Percentiles rank a stretch among this genome's conserved stretches.
These are phyloP conservation scores for Hypoxylon sp. DNA, from an alignment of 2,329 filamentous ascomycete species.

Conservation along the genomic window DNA sequence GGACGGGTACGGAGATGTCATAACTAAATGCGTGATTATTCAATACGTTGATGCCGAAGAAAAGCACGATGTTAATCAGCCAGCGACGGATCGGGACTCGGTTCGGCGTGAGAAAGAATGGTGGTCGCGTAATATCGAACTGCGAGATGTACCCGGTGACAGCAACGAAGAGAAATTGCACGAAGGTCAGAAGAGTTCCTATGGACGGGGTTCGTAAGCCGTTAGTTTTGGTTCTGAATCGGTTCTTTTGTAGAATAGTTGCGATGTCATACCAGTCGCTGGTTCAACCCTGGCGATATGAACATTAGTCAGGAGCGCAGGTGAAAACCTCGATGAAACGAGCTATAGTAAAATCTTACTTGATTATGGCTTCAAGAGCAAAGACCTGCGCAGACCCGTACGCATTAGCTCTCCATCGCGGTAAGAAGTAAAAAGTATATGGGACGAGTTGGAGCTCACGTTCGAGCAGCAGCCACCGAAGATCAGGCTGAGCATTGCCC, in stretches of 20 bases:
- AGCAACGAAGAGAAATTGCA: constrained; percentile 86
- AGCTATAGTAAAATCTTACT: constrained; percentile 69
- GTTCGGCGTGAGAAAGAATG: constrained; percentile 78
- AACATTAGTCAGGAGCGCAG: constrained; percentile 35
- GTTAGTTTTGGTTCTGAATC: constrained; percentile 10
- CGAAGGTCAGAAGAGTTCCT: constrained; percentile 88
- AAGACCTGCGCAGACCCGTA: constrained; percentile 73
- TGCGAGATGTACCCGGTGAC: constrained; percentile 79
- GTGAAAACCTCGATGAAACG: constrained; percentile 20
- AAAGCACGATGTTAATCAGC: constrained; percentile 87
- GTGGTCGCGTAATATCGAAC: constrained; percentile 71
- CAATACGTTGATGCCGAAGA: constrained; percentile 91
- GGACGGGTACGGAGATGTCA: constrained; percentile 92
- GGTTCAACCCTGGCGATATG: constrained; percentile 73
- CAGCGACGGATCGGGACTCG: constrained; percentile 85
- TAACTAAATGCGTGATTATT: constrained; percentile 99
- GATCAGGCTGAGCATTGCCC: constrained; percentile 81
- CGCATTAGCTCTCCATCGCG: constrained; percentile 26
- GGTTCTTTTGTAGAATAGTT: constrained; percentile 14
- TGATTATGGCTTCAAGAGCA: constrained; percentile 92
- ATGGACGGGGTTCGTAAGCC: constrained; percentile 24
- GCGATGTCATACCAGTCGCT: constrained; percentile 70
- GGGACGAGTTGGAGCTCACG: constrained; percentile 60
- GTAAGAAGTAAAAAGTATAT: background rate
- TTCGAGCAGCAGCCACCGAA: constrained; percentile 97